Base-by-base conservation (phyloP, 805 yeast genomes). In the Danielia reshetovae region DNA sequence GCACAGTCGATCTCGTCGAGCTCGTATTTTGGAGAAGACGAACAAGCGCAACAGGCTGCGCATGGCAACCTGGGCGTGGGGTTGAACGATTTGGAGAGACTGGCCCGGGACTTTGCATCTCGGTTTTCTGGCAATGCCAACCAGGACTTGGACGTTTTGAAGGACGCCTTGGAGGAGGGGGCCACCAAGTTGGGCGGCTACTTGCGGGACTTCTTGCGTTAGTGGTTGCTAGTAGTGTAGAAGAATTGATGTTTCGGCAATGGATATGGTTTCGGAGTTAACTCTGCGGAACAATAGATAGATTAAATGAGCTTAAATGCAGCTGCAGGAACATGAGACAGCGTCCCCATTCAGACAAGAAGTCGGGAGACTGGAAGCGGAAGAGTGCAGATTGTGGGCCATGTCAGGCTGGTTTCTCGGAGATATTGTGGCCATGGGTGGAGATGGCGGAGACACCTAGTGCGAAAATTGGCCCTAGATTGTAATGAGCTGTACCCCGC, bases 1-100 rank as follows among this genome's bases (percentile, higher is more conserved):
- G 95, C 97, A 2, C 81, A 85, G 29, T 77, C 95, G 5, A 93
- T 93, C 46, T 90, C 97, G 1, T 88, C 97, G 2, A 75, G 89
- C 23, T 79, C 93, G 7, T 93, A 93, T 62, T 93, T 89, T 50
- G 97, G 97, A 27, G 90, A 86, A 55, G 85, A 79, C 18, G 81
- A 84, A 45, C 72, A 71, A 28, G 31, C 32, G 23, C 38, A 37
- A 30, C 39, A 42, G 49, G 29, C 58, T 48, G 40, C 43, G 18
- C 22, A 31, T 14, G 37, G 39, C 25, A 35, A 32, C 24, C 42
- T 38, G 18, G 49, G 54, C 15, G 46, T 57, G 14, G 68, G 61
- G 3, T 44, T 62, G 25, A 43, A 49, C 29, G 79, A 79, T 36
- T 64, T 84, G 38, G 87, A 79, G 56, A 54, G 67, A 44, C 55